Evolutionary conservation across 2,329 filamentous ascomycete genomes (phyloP).

Genomic region (Cercospora sp.): DNA sequence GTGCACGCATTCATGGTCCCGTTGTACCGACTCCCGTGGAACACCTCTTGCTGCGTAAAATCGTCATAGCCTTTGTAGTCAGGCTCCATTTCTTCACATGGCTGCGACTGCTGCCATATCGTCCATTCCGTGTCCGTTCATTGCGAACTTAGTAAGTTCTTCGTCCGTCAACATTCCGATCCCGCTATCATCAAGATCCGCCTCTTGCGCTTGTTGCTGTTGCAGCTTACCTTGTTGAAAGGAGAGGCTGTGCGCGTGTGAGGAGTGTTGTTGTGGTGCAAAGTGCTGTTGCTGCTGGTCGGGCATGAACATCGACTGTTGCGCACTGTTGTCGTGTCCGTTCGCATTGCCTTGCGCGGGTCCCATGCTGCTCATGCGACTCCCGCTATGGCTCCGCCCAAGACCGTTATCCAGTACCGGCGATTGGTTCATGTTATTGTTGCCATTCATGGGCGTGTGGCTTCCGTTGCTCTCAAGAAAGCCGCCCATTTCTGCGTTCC

Average conservation of each 20-base stretch:
- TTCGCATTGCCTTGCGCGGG: slow-evolving; percentile 27
- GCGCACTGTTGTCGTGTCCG: slow-evolving; percentile 19
- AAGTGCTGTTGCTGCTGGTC: slow-evolving; percentile 25
- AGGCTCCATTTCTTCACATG: background rate
- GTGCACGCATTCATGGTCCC: slow-evolving; percentile 9
- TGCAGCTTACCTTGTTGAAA: slow-evolving; percentile 16
- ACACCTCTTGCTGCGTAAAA: slow-evolving; percentile 14
- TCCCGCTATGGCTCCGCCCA: slow-evolving; percentile 32
- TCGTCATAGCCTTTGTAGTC: background rate
- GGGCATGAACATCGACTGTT: slow-evolving; percentile 24
- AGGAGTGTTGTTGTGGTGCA: slow-evolving; percentile 25
- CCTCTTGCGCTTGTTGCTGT: slow-evolving; percentile 28
- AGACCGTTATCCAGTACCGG: slow-evolving; percentile 31
- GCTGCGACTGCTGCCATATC: slow-evolving; percentile 15
- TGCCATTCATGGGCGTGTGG: slow-evolving; percentile 11
- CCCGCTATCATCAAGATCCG: slow-evolving; percentile 42
- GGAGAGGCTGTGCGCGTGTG: slow-evolving; percentile 20
- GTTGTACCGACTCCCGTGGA: slow-evolving; percentile 10
- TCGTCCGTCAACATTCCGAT: slow-evolving; percentile 43
- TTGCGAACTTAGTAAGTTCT: slow-evolving; percentile 31
- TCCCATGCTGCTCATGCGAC: slow-evolving; percentile 38
- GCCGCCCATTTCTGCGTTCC: slow-evolving; percentile 85
- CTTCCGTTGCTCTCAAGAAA: slow-evolving; percentile 62
- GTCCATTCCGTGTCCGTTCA: slow-evolving; percentile 21
- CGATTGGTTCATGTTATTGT: slow-evolving; percentile 27